These are phyloP conservation scores for Chytridiales sp. DNA, from an alignment of 371 early-diverging fungal genomes.

Conservation along the genomic window DNA sequence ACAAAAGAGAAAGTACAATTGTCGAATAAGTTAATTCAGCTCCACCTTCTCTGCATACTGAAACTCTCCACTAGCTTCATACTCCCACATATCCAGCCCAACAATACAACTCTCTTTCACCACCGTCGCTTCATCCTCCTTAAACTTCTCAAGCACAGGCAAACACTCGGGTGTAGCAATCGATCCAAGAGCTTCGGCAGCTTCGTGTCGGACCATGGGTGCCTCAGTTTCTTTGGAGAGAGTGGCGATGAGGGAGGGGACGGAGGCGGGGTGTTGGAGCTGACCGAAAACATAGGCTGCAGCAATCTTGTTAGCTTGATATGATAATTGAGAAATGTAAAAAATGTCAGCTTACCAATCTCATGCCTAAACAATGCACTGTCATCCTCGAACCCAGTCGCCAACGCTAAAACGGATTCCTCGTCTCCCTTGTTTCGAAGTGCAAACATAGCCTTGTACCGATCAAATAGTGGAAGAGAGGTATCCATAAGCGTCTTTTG, in stretches of 20 bases:
- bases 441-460: constrained; percentile 99
- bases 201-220: constrained; percentile 99
- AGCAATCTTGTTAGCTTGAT: neutral
- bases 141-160: constrained; percentile 68
- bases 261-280: constrained; percentile 89
- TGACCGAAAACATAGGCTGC: constrained; percentile 98
- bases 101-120: constrained; percentile 96
- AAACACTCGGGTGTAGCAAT: constrained; percentile 93
- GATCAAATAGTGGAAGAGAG: constrained; percentile 77
- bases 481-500: constrained; percentile 69
- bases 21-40: neutral
- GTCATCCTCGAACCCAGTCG: constrained; percentile 80
- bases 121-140: constrained; percentile 77
- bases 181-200: constrained; percentile 99
- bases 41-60: constrained; percentile 42
- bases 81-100: constrained; percentile 96
- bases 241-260: constrained; percentile 80
- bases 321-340: too few species aligned
- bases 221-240: constrained; percentile 71
- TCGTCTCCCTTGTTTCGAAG: constrained; percentile 87
- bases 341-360: constrained; percentile 45
- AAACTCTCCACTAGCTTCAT: constrained; percentile 57
- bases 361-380: constrained; percentile 98
- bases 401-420: constrained; percentile 83
- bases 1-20: too few species aligned